Conservation (phyloP, 2,329 filamentous ascomycete genomes). For the Hymenoscyphus albidus region DNA sequence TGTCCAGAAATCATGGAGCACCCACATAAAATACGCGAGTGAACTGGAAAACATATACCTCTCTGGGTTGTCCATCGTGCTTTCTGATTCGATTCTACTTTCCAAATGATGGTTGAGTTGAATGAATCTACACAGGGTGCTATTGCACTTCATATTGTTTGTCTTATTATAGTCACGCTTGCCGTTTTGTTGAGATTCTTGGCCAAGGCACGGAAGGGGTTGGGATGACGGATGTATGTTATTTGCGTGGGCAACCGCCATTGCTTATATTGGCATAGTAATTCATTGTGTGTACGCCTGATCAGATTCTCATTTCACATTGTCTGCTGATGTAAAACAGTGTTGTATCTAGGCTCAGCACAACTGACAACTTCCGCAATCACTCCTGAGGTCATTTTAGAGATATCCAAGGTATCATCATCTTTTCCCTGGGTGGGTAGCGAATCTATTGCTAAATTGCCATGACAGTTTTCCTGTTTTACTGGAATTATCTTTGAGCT, state of each 20-base stretch:
- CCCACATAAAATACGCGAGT: not conserved
- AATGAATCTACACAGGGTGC: not conserved
- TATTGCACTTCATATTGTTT: not conserved
- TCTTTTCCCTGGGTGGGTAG: not conserved
- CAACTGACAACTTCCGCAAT: not conserved
- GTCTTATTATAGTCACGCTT: not conserved
- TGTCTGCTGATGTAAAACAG: not conserved
- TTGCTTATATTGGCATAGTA: constrained; percentile 3
- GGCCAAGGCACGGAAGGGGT: not conserved
- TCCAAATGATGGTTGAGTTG: not conserved
- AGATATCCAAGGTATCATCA: not conserved
- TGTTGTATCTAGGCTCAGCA: not conserved
- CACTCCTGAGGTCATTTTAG: not conserved
- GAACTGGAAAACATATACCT: not conserved
- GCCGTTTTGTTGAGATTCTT: not conserved
- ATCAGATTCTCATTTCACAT: not conserved
- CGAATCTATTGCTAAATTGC: not conserved
- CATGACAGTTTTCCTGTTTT: not conserved
- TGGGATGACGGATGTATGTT: constrained; percentile 1
- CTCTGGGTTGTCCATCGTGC: not conserved
- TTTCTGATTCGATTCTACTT: not conserved
- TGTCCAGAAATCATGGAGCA: too few relatives aligned
- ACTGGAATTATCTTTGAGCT: not conserved
- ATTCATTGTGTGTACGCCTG: not conserved
- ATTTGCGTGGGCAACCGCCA: not conserved